Base-by-base conservation (phyloP, 2,329 filamentous ascomycete genomes). In the Alternaria sp. region DNA sequence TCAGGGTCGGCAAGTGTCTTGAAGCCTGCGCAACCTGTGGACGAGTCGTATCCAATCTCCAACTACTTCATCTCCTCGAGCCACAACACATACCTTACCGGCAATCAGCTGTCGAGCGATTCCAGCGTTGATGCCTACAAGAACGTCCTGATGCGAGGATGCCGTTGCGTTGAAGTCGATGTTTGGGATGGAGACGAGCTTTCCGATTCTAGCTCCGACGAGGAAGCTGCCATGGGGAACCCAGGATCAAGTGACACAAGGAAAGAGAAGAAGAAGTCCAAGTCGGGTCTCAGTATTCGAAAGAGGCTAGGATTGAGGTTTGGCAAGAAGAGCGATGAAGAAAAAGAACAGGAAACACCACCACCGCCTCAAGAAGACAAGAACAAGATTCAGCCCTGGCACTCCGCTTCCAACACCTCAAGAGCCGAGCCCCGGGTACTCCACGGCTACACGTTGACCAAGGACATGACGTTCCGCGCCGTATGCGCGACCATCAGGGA, bases 61-160 rank as follows among this genome's bases (percentile, higher is more conserved):
- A 92, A 96, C 74, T 97, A 97, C 80, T 97, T 92, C 77, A 93
- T 97, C 75, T 96, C 90, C 62, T 96, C 92, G 66, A 97, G 92
- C 72, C 93, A 97, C 81, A 97, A 97, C 75, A 97, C 93, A 0
- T 97, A 97, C 75, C 82, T 97, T 40, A 88, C 89, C 2, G 93
- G 93, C 2, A 93, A 96, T 70, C 94, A 97, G 77, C 83, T 95
- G 39, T 88, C 87, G 60, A 92, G 92, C 45, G 86, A 87, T 59
- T 90, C 91, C 59, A 92, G 90, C 28, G 87, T 89, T 0, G 88
- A 93, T 56, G 87, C 90, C 11, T 97, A 97, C 78, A 89, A 85
- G 67, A 86, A 88, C 72, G 91, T 90, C 11, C 86, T 97, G 11
- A 82, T 86, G 34, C 85, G 87, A 51, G 91, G 91, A 46, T 96